Conservation (phyloP, 192 early-diverging fungal species). For the Thamnidium elegans region DNA sequence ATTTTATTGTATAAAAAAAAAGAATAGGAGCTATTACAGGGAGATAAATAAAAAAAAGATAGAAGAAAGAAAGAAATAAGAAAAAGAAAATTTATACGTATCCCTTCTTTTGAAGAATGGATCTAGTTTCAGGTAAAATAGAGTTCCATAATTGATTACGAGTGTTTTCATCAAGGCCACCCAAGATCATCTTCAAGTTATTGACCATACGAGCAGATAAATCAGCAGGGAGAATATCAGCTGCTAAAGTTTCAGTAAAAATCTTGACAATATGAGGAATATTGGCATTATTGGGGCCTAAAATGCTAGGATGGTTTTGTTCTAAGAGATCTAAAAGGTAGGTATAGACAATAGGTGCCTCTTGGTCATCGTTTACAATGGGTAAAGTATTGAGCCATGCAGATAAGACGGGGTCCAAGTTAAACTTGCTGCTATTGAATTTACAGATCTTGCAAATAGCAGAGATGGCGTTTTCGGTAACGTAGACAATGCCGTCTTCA, state of each 20-base stretch:
- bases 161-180: slow-evolving; percentile 41
- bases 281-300: slow-evolving; percentile 61
- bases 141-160: slow-evolving; percentile 56
- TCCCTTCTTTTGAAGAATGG: slow-evolving; percentile 29
- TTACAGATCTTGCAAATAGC: slow-evolving; percentile 88
- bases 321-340: slow-evolving; percentile 74
- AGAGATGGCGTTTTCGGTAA: slow-evolving; percentile 92
- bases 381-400: slow-evolving; percentile 83
- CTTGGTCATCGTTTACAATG: slow-evolving; percentile 84
- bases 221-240: slow-evolving; percentile 43
- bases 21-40: no score
- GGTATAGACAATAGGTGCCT: slow-evolving; percentile 74
- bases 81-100: slow-evolving; percentile 20
- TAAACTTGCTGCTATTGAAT: slow-evolving; percentile 59
- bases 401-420: slow-evolving; percentile 57
- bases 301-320: slow-evolving; percentile 56
- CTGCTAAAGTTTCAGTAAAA: slow-evolving; percentile 60
- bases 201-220: slow-evolving; percentile 51
- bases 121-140: slow-evolving; percentile 47
- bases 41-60: no score
- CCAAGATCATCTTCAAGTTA: slow-evolving; percentile 49
- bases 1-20: no score
- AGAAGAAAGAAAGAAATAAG: no score
- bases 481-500: slow-evolving; percentile 71
- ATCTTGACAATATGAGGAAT: slow-evolving; percentile 58